Conservation (phyloP, 2,329 filamentous ascomycete genomes). For the Hypoxylon sp. region DNA sequence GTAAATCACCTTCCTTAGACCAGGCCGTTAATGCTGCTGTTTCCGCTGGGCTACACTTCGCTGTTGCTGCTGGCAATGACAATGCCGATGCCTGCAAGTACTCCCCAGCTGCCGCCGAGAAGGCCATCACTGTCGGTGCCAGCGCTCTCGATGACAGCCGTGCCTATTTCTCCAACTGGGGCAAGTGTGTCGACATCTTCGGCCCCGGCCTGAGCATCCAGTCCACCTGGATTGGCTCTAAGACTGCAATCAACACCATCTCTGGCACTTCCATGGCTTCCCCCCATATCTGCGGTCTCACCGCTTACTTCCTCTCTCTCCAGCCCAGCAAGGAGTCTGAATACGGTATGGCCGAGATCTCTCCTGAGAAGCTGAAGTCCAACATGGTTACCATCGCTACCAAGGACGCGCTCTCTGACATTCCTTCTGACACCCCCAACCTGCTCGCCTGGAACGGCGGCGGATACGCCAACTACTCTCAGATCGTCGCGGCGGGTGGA, state of each 20-base stretch:
- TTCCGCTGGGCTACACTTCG: slow-evolving; percentile 92
- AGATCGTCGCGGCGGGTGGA: slow-evolving; percentile 80
- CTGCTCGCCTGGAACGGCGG: slow-evolving; percentile 99
- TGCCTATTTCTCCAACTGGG: slow-evolving; percentile 99
- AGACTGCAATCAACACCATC: slow-evolving; percentile 97
- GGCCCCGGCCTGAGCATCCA: slow-evolving; percentile 96
- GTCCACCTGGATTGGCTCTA: slow-evolving; percentile 98
- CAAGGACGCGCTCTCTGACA: slow-evolving; percentile 78
- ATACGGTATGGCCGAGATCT: slow-evolving; percentile 89
- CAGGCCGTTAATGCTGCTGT: slow-evolving; percentile 94
- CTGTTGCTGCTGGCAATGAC: slow-evolving; percentile 97
- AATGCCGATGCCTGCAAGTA: slow-evolving; percentile 99
- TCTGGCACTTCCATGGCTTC: slow-evolving; percentile 99
- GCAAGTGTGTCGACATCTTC: slow-evolving; percentile 99
- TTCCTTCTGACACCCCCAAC: slow-evolving; percentile 90
- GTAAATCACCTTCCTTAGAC: slow-evolving; percentile 93
- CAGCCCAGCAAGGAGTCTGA: slow-evolving; percentile 91
- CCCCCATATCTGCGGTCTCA: slow-evolving; percentile 93
- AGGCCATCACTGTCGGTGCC: slow-evolving; percentile 95
- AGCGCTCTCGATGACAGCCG: slow-evolving; percentile 93
- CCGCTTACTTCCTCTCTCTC: slow-evolving; percentile 97
- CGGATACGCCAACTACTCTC: slow-evolving; percentile 89
- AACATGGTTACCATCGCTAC: slow-evolving; percentile 88
- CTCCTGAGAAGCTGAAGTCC: slow-evolving; percentile 93
- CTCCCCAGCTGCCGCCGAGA: slow-evolving; percentile 91